Base-by-base conservation (phyloP, 2,329 filamentous ascomycete species). In the Cordyceps pruinosa region DNA sequence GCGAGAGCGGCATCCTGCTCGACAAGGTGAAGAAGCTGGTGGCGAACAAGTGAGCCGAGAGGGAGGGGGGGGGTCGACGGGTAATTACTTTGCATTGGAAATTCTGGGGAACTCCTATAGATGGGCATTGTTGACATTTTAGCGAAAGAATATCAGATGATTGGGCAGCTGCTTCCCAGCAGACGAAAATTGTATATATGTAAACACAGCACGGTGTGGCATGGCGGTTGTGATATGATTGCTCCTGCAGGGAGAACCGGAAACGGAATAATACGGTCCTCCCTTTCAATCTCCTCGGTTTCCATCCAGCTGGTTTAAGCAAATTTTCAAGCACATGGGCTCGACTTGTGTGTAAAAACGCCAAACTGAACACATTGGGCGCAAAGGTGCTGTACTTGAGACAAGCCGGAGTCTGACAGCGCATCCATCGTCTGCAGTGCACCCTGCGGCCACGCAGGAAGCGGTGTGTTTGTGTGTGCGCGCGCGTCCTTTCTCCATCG, bases 21-120 rank as follows among this genome's bases (percentile, higher is more conserved):
- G 87, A 90, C 66, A 89, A 86, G 72, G 87, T 93, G 34, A 86
- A 87, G 77, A 85, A 78, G 68, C 76, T 95, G 71, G 81, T 94
- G 60, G 79, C 76, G 2, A 67, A 74, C 28, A 49, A 56, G 45
- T 42, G 30, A 26, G 19, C 2, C 5, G 12, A 13, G 25, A 35
- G 2, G n/a, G 3, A 9, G 15, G 35, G 35, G 15, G 2, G 35
- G 35, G n/a, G 17, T 17, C 37, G 3, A n/a, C n/a, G n/a, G 37
- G 42, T 50, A n/a, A n/a, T 23, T 49, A 25, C 49, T 28, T n/a
- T 35, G 42, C 12, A 19, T 30, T 15, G 25, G 19, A 32, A 39
- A 8, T 17, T 47, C 17, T 42, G 8, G 37, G 25, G 17, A 25
- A 12, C 28, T 42, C 15, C 34, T 39, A 41, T 37, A 25, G 2